Percentiles rank a stretch among this genome's conserved stretches.
These are phyloP conservation scores for Conringia planisiliqua DNA, from an alignment of 345 rosid genomes.

Conservation along the genomic window DNA sequence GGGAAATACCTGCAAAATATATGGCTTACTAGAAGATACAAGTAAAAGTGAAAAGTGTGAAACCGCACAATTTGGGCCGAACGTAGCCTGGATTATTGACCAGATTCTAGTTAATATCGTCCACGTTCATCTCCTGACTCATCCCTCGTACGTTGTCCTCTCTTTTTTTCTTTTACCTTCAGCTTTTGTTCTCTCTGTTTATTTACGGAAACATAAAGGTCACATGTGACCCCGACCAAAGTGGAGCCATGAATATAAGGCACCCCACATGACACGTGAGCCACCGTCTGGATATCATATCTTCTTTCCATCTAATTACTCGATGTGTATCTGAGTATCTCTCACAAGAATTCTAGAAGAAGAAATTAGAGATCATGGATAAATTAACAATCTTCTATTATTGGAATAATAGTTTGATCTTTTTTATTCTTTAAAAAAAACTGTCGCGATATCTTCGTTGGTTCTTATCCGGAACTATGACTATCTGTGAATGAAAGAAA, in stretches of 20 bases:
- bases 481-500: not conserved
- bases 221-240: not conserved
- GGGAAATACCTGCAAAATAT: not conserved
- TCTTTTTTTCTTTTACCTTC: not conserved
- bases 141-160: not conserved
- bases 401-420: not conserved
- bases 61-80: not conserved
- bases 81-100: not conserved
- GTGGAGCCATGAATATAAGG: not conserved
- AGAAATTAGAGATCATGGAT: not conserved
- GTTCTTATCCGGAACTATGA: not conserved
- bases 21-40: not conserved
- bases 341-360: not conserved
- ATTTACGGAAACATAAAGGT: not conserved
- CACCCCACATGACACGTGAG: constrained; percentile 1
- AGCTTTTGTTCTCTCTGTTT: constrained; percentile 4
- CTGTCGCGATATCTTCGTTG: not conserved
- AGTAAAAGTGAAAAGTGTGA: not conserved
- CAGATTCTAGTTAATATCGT: constrained; percentile 1
- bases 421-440: too few species aligned
- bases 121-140: not conserved
- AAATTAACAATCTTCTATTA: not conserved
- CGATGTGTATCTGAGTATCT: not conserved
- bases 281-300: constrained; percentile 1
- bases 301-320: not conserved